Base-by-base conservation (phyloP, 371 early-diverging fungal genomes). In the Saksenaea vasiformis region DNA sequence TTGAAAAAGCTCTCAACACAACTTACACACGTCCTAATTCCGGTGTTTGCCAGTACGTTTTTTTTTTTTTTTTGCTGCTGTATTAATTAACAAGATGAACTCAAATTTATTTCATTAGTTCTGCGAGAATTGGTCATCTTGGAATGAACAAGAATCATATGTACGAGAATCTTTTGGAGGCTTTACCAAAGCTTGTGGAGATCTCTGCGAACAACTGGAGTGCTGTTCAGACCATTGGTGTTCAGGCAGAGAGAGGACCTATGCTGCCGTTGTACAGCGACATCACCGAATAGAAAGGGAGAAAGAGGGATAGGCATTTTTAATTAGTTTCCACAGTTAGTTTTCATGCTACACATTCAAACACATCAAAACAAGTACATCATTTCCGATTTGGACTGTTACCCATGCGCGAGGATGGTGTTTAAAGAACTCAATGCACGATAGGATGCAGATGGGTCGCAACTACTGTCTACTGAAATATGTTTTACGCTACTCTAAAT, bases 171-270 rank as follows among this genome's bases (percentile, higher is more conserved):
- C 51, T 47, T 22, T 22, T 47, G 51, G 51, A n/a, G 10, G 51
- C 51, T 47, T 47, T 47, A 26, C 51, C 51, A 1, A 47, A 47
- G 51, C 51, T 47, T 47, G 51, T 47, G 51, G 51, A 91, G 65
- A 71, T 94, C 43, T 75, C 76, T 0, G 89, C 87, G 56, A 95
- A 95, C 80, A 80, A 91, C 35, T 69, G 82, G 69, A 43, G 60
- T 10, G 87, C 86, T 9, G 72, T 89, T 22, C 74, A 47, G 51
- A 47, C n/a, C 22, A 47, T 47, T 22, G 51, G 51, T 19, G 51
- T 47, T 2, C 51, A 47, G 51, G 22, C 51, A 3, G 51, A 47
- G 22, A 47, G 22, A 22, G 51, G 51, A 26, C 51, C 51, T 7
- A 47, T 22, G 27, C 10, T 47, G 51, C 51, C 51, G 11, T 22